Base-by-base conservation (phyloP, 1,139 yeast species). In the Debaryomycetaceae sp. region DNA sequence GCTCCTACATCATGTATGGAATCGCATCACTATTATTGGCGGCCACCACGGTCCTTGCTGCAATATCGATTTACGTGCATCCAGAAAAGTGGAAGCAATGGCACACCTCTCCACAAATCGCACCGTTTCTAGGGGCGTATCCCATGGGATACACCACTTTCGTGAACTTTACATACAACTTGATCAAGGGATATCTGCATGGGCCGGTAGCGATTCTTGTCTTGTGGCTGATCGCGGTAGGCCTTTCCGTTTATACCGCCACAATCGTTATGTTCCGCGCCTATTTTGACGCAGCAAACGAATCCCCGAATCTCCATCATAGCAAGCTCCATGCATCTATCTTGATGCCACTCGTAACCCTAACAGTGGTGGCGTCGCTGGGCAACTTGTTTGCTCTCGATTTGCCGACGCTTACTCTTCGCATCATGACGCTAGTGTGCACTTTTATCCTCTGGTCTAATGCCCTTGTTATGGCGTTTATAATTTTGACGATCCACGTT, bases 131-230 rank as follows among this genome's bases (percentile, higher is more conserved):
- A 60, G 95, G 94, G 3, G 75, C 87, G 38, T 67, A 68, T 32
- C 77, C 83, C 11, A 85, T 85, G 95, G 94, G 85, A 0, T 62
- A 64, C 35, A 65, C 73, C 13, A 74, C 93, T 2, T 51, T 83
- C 35, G 62, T 78, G 28, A 77, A 74, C 44, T 66, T 69, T 51
- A 51, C 73, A 14, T 53, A 55, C 26, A 51, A 52, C 30, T 45
- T 71, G 24, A 49, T 64, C 4, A 47, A 51, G 6, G 53, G 51
- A 4, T 36, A 40, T 7, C 59, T 65, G 54, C 33, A 31, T 11
- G 43, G 43, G 6, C 53, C 63, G 23, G 47, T 62, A 3, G 65
- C 68, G 3, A 46, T 62, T 3, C 80, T 70, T 49, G 68, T 61
- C 1, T 50, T 82, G 22, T 82, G 92, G 87, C 76, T 86, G 81